phyloP scores from a whole-genome alignment of 2,329 filamentous ascomycete genomes.

The Cytospora schulzeri region DNA sequence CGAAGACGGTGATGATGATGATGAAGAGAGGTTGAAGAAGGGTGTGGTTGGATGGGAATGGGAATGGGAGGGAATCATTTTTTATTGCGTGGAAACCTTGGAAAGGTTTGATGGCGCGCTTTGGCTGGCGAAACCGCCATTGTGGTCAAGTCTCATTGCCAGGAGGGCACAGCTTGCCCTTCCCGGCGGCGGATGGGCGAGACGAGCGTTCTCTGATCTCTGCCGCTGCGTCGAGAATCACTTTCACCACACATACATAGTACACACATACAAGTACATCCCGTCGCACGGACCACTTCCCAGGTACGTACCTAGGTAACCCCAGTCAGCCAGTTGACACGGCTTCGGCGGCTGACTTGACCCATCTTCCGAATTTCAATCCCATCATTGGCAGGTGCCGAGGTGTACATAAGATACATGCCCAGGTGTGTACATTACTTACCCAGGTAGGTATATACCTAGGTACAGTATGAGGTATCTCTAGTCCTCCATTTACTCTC shows the following conservation, averaged over 20 bases:
- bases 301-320: neutral
- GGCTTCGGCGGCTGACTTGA: neutral
- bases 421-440: too few relatives aligned
- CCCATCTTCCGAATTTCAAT: neutral
- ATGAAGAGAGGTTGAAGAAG: slow-evolving; percentile 25
- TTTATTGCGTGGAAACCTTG: slow-evolving; percentile 23
- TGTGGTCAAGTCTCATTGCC: slow-evolving; percentile 24
- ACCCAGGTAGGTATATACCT: neutral
- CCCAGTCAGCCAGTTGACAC: too few relatives aligned
- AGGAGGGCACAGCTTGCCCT: slow-evolving; percentile 18
- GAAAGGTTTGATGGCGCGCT: slow-evolving; percentile 21
- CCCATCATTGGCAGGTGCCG: neutral
- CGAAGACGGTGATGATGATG: slow-evolving; percentile 30
- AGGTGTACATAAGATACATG: neutral
- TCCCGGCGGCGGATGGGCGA: slow-evolving; percentile 1
- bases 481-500: too few relatives aligned
- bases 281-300: neutral
- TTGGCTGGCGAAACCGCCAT: slow-evolving; percentile 16
- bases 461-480: too few relatives aligned
- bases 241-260: neutral
- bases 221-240: slow-evolving; percentile 1
- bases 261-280: neutral
- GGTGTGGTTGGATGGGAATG: slow-evolving; percentile 21
- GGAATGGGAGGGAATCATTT: slow-evolving; percentile 26
- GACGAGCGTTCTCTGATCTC: slow-evolving; percentile 1